Evolutionary conservation across 2,329 filamentous ascomycete genomes (phyloP), one percentile per base, ranked within the genome.

Genomic region (Tolypocladium pustulatum): DNA sequence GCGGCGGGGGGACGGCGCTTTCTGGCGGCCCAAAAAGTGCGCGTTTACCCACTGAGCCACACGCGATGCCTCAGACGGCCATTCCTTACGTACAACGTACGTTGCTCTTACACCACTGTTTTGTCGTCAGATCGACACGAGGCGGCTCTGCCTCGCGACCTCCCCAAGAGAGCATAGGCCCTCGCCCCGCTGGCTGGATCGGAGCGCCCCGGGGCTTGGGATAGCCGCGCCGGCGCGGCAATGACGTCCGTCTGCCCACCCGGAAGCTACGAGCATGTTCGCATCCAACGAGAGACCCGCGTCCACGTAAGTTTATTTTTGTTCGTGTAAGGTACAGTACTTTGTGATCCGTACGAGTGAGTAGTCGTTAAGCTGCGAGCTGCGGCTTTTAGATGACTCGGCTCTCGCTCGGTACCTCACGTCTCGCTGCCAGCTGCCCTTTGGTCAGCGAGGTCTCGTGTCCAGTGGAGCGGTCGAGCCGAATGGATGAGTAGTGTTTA

Each of bases 1-100:
- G 49, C 49, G 49, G 49, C 30, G 49, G 49, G 49, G 32, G 49
- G 49, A 34, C 30, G 49, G 49, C 49, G 49, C 49, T 37, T 56
- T 59, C 53, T 59, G 60, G 56, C 56, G 58, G 58, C 43, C 38
- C 54, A 60, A 30, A 54, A 53, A 53, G 20, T 27, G 49, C 49
- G 30, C 49, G 49, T 34, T 15, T 53, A 36, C 49, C 49, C 49
- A 46, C 41, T 22, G 41, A 25, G 41, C 41, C 41, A 36, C 30
- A 32, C 27, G 17, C 12, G 12, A 27, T 25, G 41, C 22, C 22
- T 46, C 41, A 25, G 46, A 32, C 17, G 9, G 46, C 46, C 27
- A 51, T 38, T 36, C 46, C 52, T 55, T 55, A 58, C 57, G 57
- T 58, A 58, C 57, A 58, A 54, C 46, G 56, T 55, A 58, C 52